Evolutionary conservation across 225 moss, liverwort and hornwort species (phyloP).

Genomic region (Lunularia cruciata): DNA sequence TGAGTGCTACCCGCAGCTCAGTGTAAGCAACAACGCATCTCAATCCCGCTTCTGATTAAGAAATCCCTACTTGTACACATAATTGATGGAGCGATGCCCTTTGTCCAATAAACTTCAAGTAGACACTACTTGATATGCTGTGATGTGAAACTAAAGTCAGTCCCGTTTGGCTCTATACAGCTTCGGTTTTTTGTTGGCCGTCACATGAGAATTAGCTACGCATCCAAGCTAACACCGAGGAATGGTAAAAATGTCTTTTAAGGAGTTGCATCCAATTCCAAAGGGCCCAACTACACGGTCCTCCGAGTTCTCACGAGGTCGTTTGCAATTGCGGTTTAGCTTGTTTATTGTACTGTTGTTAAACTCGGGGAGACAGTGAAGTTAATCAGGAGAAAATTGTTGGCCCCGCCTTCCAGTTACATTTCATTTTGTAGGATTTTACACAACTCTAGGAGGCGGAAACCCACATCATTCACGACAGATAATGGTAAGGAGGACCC

Average conservation of each 20-base stretch:
- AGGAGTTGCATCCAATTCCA: not conserved
- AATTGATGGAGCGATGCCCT: slow-evolving; percentile 10
- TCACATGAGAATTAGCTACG: slow-evolving; percentile 4
- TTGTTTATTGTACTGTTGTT: slow-evolving; percentile 15
- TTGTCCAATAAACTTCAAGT: not conserved
- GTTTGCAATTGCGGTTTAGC: not conserved
- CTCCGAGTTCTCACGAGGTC: not conserved
- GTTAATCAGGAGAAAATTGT: not conserved
- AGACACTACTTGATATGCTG: slow-evolving; percentile 13
- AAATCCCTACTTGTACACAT: slow-evolving; percentile 9
- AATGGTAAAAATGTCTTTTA: slow-evolving; percentile 15
- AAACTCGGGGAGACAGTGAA: not conserved
- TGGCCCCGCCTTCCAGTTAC: not conserved
- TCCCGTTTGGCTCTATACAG: slow-evolving; percentile 18
- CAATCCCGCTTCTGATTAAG: not conserved
- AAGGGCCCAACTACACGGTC: not conserved
- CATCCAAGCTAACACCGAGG: slow-evolving; percentile 12
- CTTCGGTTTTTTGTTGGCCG: not conserved
- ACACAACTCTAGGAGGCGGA: slow-evolving; percentile 4
- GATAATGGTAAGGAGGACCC: not conserved
- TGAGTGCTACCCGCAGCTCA: no score
- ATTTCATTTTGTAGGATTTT: slow-evolving; percentile 5
- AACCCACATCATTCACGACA: not conserved
- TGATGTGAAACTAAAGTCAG: slow-evolving; percentile 5
- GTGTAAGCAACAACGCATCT: no score